Conservation (phyloP, 1,284 basidiomycete genomes). For the Apiotrichum gamsii region DNA sequence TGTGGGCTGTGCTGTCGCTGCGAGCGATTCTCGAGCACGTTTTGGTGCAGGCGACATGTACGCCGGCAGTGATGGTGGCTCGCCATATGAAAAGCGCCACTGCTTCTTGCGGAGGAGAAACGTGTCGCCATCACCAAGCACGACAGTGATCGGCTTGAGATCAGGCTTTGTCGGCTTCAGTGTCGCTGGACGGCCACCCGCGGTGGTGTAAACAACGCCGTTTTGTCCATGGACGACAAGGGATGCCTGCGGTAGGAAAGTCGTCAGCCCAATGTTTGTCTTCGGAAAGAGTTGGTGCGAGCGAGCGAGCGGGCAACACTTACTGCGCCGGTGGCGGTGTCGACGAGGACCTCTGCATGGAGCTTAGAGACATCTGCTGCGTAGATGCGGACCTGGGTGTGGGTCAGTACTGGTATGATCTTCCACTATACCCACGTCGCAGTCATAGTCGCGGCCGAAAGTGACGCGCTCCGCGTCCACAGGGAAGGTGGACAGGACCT, state of each 20-base stretch:
- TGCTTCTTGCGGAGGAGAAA: constrained; percentile 41
- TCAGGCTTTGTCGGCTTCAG: too few species aligned
- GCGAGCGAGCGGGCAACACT: constrained; percentile 5
- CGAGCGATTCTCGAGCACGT: background rate
- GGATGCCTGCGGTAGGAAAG: constrained; percentile 34
- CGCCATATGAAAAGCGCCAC: constrained; percentile 42
- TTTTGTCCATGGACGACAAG: constrained; percentile 36
- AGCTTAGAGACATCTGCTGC: constrained; percentile 42
- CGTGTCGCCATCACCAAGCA: constrained; percentile 31
- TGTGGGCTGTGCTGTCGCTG: background rate
- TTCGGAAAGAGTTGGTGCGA: background rate
- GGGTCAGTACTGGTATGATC: background rate
- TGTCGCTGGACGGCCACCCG: constrained; percentile 5
- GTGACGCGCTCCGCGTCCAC: constrained; percentile 36
- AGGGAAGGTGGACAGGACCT: constrained; percentile 26
- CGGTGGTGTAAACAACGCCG: constrained; percentile 26
- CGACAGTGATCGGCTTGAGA: constrained; percentile 20
- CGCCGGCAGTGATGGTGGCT: background rate
- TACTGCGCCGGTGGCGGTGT: constrained; percentile 32
- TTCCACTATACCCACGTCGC: constrained; percentile 28
- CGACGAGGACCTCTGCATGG: constrained; percentile 42
- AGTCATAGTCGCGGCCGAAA: constrained; percentile 37
- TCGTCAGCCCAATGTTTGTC: too few species aligned
- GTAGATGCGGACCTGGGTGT: constrained; percentile 40
- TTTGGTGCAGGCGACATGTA: constrained; percentile 3